Base-by-base conservation (phyloP, 2,329 filamentous ascomycete genomes). In the Diplodia scrobiculata region DNA sequence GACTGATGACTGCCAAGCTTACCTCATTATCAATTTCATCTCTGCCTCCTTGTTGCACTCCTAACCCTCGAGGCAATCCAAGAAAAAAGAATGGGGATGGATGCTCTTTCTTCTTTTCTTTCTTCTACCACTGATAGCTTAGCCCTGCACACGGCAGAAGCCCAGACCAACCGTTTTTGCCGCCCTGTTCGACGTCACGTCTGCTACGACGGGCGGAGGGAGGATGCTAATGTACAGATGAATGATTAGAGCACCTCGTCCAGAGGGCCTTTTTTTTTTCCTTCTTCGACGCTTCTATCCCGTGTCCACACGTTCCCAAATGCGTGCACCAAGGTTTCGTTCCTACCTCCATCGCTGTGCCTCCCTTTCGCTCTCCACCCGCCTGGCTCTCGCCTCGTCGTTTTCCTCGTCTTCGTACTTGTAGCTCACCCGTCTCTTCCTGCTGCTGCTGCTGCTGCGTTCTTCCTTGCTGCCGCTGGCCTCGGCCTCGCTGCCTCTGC, bases 331-430 rank as follows among this genome's bases (percentile, higher is more conserved):
- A 7, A 38, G 32, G 21, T 7, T 25, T 14, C n/a, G 1, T 11
- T 14, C 27, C 45, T 27, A 65, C 38, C 63, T 45, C 77, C 77
- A 79, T 68, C 78, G 70, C 13, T 70, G 74, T 51, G 68, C 80
- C 71, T 89, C 86, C 68, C 87, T 80, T 75, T 89, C 87, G 34
- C 80, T 82, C 75, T 89, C 87, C 52, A 85, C 76, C 67, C 85
- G 77, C 55, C 72, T 70, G 34, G 77, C 71, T 45, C 77, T 72
- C 21, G 70, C 73, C 72, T 71, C 70, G 47, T 69, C 70, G 36
- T 70, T 68, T 41, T 72, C 73, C 81, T 80, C 81, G 83, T 83
- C 68, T 82, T 80, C 71, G 66, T 74, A 75, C 63, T 73, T 72
- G 53, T 73, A 72, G 47, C 71, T 71, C 19, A 69, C 66, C 53